These are phyloP conservation scores for Tricholoma sp. DNA, from an alignment of 768 basidiomycete species.

Conservation along the genomic window DNA sequence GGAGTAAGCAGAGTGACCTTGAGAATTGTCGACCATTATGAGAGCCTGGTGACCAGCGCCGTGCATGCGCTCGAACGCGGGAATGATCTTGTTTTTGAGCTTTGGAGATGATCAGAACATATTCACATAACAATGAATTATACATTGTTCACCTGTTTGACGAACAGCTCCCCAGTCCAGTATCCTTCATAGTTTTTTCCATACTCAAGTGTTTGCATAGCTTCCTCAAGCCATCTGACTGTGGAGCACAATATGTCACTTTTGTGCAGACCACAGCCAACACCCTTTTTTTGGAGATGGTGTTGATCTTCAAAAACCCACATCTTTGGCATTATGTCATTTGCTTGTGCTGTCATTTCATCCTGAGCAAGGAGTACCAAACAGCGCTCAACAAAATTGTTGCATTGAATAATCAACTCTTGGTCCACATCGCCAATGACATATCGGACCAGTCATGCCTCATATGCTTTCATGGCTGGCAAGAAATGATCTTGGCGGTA, in stretches of 20 bases:
- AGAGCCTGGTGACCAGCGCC: conserved; percentile 26
- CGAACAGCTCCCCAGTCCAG: conserved; percentile 29
- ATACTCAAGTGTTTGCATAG: conserved; percentile 32
- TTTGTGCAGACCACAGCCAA: conserved; percentile 31
- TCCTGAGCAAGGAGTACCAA: conserved; percentile 29
- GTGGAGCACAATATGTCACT: conserved; percentile 32
- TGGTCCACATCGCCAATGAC: conserved; percentile 10
- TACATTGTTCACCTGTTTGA: conserved; percentile 9
- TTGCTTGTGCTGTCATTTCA: conserved; percentile 36
- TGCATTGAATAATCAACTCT: conserved; percentile 16
- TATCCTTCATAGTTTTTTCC: conserved; percentile 31
- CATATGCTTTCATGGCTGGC: conserved; percentile 21
- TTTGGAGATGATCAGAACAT: conserved; percentile 3
- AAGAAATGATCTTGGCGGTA: conserved; percentile 27
- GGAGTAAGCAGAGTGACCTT: conserved; percentile 35
- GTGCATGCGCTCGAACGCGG: conserved; percentile 25
- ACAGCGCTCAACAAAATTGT: conserved; percentile 7
- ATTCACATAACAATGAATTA: neutral
- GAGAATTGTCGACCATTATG: conserved; percentile 37
- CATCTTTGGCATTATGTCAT: conserved; percentile 24
- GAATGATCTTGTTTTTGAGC: conserved; percentile 25
- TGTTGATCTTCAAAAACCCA: conserved; percentile 33
- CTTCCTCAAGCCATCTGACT: conserved; percentile 25
- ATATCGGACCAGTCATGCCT: conserved; percentile 10
- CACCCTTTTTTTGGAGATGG: conserved; percentile 32